These are phyloP conservation scores for Harringtonia aguacate DNA, from an alignment of 2,329 filamentous ascomycete genomes.

Conservation along the genomic window DNA sequence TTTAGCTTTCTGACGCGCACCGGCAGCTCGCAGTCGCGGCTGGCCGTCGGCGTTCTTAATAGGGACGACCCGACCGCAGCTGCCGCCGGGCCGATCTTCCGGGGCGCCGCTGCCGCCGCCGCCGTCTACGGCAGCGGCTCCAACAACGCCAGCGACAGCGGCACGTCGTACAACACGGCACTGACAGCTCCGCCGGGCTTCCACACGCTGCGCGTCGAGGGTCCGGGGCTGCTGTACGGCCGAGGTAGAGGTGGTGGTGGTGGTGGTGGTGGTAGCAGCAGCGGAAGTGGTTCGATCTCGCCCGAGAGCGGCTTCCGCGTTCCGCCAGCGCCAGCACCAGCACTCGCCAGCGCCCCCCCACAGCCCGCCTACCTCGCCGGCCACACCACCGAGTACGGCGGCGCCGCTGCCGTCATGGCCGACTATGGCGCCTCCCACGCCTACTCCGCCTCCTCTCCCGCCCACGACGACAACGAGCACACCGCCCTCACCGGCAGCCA, in stretches of 20 bases:
- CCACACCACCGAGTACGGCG: not conserved
- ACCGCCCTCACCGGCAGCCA: slow-evolving; percentile 28
- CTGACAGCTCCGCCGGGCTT: slow-evolving; percentile 24
- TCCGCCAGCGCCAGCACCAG: not conserved
- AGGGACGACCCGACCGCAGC: too few relatives aligned
- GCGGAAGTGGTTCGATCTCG: not conserved
- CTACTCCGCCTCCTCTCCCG: slow-evolving; percentile 5
- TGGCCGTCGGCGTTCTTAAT: too few relatives aligned
- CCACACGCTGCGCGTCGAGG: slow-evolving; percentile 39
- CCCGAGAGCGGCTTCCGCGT: too few relatives aligned
- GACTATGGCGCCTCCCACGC: not conserved
- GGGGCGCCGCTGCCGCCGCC: slow-evolving; percentile 1
- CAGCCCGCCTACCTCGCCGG: not conserved
- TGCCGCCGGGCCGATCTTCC: not conserved
- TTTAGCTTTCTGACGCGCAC: slow-evolving; percentile 22
- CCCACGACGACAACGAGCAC: slow-evolving; percentile 19
- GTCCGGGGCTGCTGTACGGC: slow-evolving; percentile 31
- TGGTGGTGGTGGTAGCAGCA: not conserved
- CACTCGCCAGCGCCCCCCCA: not conserved
- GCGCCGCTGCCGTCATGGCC: not conserved
- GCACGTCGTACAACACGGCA: slow-evolving; percentile 35
- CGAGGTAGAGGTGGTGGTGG: not conserved
- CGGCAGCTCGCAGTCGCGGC: slow-evolving; percentile 21
- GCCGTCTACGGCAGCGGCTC: slow-evolving; percentile 10
- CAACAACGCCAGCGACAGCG: slow-evolving; percentile 21